Evolutionary conservation across 1,284 basidiomycete genomes (phyloP), one percentile per base, ranked within the genome.

Genomic region (Ganoderma sp.): DNA sequence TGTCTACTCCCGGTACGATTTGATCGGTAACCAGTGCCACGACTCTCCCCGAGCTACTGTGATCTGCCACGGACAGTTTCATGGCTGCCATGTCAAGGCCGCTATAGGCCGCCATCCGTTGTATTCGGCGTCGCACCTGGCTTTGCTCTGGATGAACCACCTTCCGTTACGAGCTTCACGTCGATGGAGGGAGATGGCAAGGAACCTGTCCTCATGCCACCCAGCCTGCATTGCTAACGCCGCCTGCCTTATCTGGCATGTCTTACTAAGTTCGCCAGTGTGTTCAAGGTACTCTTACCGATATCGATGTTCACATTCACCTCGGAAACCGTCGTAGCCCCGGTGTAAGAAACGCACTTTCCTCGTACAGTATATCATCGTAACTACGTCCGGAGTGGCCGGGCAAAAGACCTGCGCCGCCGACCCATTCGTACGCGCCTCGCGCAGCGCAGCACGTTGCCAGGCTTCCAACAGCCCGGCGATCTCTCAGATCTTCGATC

Each of bases 391-490:
- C 68, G 70, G 69, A 45, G 10, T 39, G 9, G 54, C 65, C 70
- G 70, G 64, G 57, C 67, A 64, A 66, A 67, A 28, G 34, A 60
- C 19, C 12, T 52, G 56, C 50, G 32, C 39, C 64, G 48, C 70
- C 70, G 70, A 52, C 54, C n/a, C 68, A 61, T 67, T 69, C 70
- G 70, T 67, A 63, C 25, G 70, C 70, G 70, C 39, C 22, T 25
- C 0, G 9, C 12, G 2, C 52, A 25, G 25, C 15, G 14, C 58
- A 42, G 39, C 22, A 52, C 22, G 48, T 22, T 50, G 34, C 41
- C 58, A 25, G 42, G 15, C 62, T 54, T 45, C 41, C 42, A 50
- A 32, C 32, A 37, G 25, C 32, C 32, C 41, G 61, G 34, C 32
- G 48, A 50, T 63, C 50, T 28, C 19, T n/a, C 50, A 19, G 34